Evolutionary conservation across 139 green algal genomes (phyloP), one percentile per base, ranked within the genome.

Genomic region (Zygnema circumcarinatum): DNA sequence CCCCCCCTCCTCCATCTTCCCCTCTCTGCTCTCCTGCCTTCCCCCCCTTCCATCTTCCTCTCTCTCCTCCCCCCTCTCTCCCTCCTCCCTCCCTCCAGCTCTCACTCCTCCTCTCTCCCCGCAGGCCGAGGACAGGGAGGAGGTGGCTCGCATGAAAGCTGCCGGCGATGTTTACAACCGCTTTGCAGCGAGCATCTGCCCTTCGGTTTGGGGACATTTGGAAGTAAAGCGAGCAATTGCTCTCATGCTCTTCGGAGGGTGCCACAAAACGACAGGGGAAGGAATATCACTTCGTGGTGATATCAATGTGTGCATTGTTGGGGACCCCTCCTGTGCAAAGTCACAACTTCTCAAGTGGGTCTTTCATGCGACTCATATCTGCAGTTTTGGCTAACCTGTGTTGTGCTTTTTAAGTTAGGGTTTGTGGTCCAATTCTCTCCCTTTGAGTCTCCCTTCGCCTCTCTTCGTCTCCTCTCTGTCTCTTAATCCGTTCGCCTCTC

Each of bases 301-400:
- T 91, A 98, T 99, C 94, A 99, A 99, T 86, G 97, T 99, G 68
- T 93, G 98, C 83, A 94, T 99, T 87, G 94, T 99, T 36, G 97
- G 97, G 38, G 97, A 99, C 92, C 97, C 97, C 75, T 98, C 96
- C 40, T 98, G 96, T 2, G 97, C 96, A 89, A 99, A 99, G 94
- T 98, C 94, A 0, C 97, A 99, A 92, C 99, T 99, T 92, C 95
- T 99, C 2, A 99, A 99, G 92, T 90, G 67, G 81, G 85, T 88
- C 62, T 62, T 20, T 39, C 33, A 74, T 72, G 25, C 54, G 25
- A 25, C 54, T 25, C 54, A 25, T 20, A 79, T 20, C 21, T 31
- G 21, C 16, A n/a, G n/a, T n/a, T n/a, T n/a, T n/a, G n/a, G n/a
- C n/a, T n/a, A n/a, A n/a, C n/a, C n/a, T n/a, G n/a, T n/a, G n/a